Percentiles rank a stretch among this genome's conserved stretches.
phyloP scores from a whole-genome alignment of 2,329 filamentous ascomycete species.

The Periglandula ipomoeae region DNA sequence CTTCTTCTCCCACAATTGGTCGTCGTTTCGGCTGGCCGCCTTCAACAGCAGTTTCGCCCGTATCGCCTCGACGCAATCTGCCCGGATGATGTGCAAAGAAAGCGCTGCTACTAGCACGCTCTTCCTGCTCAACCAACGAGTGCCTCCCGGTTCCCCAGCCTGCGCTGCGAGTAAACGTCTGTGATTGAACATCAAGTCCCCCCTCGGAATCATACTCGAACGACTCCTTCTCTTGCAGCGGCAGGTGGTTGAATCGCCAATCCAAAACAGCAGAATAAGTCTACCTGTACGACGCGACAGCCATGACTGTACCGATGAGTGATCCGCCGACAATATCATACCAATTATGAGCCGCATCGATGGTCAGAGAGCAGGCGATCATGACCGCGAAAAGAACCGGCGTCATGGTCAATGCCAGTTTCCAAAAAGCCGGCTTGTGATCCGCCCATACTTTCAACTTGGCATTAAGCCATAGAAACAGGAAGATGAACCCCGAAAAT shows the following conservation, averaged over 20 bases:
- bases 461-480: constrained; percentile 61
- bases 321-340: constrained; percentile 59
- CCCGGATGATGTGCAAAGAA: constrained; percentile 1
- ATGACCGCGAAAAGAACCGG: constrained; percentile 52
- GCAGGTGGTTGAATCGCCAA: constrained; percentile 59
- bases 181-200: constrained; percentile 11
- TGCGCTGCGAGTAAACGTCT: constrained; percentile 16
- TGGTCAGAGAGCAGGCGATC: constrained; percentile 51
- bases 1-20: neutral
- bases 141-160: constrained; percentile 18
- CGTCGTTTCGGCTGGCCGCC: neutral
- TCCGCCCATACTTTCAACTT: constrained; percentile 63
- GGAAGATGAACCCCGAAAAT: constrained; percentile 53
- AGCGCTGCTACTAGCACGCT: neutral
- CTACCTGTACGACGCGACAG: constrained; percentile 55
- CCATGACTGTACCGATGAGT: constrained; percentile 52
- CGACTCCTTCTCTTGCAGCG: constrained; percentile 33
- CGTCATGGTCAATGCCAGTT: constrained; percentile 46
- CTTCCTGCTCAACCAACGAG: constrained; percentile 4
- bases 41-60: neutral
- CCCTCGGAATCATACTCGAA: constrained; percentile 10
- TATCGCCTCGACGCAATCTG: neutral
- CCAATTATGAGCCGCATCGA: constrained; percentile 61
- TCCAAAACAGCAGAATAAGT: constrained; percentile 62
- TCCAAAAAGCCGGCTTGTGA: constrained; percentile 59